These are phyloP conservation scores for Myrmaecium sp. DNA, from an alignment of 2,329 filamentous ascomycete genomes.

Conservation along the genomic window DNA sequence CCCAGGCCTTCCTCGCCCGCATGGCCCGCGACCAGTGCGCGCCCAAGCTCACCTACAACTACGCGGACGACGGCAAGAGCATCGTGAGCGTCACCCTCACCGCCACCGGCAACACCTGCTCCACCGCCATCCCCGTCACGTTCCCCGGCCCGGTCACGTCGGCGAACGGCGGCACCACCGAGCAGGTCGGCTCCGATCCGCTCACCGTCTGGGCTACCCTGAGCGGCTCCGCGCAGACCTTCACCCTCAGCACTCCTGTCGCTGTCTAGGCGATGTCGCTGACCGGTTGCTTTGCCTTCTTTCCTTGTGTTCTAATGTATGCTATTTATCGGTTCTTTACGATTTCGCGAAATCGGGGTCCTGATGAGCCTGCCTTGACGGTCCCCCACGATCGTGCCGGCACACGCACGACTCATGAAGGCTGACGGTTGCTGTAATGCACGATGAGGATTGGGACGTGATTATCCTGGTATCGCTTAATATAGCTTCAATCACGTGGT, in stretches of 20 bases:
- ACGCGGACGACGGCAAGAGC: conserved; percentile 23
- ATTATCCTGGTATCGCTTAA: no score
- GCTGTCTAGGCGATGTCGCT: conserved; percentile 1
- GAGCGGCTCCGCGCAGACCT: conserved; percentile 17
- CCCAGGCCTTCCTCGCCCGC: conserved; percentile 33
- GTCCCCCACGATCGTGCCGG: no score
- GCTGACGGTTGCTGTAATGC: no score
- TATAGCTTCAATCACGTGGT: no score
- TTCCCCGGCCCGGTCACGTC: conserved; percentile 29
- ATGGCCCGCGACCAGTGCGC: conserved; percentile 36
- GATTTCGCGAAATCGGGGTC: no score
- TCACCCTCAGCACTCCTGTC: conserved; percentile 12
- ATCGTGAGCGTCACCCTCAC: conserved; percentile 35
- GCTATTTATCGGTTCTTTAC: no score
- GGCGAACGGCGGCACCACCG: conserved; percentile 27
- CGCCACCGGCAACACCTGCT: conserved; percentile 33
- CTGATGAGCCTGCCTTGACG: no score
- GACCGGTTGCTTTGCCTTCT: no score
- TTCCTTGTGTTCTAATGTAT: no score
- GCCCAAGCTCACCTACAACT: conserved; percentile 31
- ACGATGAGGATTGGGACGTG: no score
- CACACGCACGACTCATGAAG: no score
- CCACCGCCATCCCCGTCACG: conserved; percentile 36
- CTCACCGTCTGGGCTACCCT: conserved; percentile 23
- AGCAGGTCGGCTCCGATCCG: conserved; percentile 34